Evolutionary conservation across 306 rosid species (phyloP).

Genomic region (Delonix regia): DNA sequence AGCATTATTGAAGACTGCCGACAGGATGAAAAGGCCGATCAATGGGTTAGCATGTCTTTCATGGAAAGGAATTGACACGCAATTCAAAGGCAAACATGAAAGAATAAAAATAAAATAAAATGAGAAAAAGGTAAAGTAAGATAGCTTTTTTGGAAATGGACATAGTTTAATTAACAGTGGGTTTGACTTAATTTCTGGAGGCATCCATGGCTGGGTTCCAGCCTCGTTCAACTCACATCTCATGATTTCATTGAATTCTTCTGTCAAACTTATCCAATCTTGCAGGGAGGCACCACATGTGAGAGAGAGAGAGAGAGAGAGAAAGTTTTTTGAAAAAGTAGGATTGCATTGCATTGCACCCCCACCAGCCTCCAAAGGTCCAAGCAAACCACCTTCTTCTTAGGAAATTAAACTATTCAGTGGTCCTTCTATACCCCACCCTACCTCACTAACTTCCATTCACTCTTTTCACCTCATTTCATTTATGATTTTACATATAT

Average conservation of each 20-base stretch:
- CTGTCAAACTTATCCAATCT: slow-evolving; percentile 22
- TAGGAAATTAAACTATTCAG: neutral
- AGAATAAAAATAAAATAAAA: no score
- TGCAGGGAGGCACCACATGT: neutral
- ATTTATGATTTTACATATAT: no score
- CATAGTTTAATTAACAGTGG: slow-evolving; percentile 17
- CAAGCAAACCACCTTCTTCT: slow-evolving; percentile 3
- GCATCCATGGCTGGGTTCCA: slow-evolving; percentile 12
- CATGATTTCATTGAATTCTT: slow-evolving; percentile 33
- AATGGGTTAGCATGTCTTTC: neutral
- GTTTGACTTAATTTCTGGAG: slow-evolving; percentile 34
- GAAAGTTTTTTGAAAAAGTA: no score
- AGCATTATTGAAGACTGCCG: neutral
- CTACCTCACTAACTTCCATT: neutral
- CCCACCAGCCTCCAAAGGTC: slow-evolving; percentile 15
- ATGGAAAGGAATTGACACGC: neutral
- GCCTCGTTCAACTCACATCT: slow-evolving; percentile 25
- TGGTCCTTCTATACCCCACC: slow-evolving; percentile 13
- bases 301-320: neutral
- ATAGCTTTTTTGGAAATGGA: neutral
- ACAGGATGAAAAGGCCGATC: neutral
- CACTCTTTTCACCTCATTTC: neutral
- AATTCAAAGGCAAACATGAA: neutral
- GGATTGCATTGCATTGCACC: slow-evolving; percentile 6
- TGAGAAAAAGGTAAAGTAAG: neutral